phyloP scores from a whole-genome alignment of 2,329 filamentous ascomycete species.

The Colletotrichum melonis region DNA sequence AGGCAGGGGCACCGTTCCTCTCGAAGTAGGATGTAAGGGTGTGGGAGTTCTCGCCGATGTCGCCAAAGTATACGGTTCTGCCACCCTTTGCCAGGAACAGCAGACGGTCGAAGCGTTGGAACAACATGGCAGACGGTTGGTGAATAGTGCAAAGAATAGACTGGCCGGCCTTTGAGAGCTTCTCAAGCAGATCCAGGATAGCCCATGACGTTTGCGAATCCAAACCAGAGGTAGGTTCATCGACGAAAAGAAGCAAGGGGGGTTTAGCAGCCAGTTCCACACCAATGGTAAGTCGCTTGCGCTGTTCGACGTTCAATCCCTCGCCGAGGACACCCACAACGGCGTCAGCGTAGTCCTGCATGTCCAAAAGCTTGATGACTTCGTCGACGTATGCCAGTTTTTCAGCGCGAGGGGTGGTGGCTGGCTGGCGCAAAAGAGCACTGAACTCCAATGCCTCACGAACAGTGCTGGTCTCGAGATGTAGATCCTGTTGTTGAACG shows the following conservation, averaged over 20 bases:
- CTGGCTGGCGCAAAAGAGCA: slow-evolving; percentile 74
- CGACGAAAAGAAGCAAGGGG: slow-evolving; percentile 77
- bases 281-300: slow-evolving; percentile 76
- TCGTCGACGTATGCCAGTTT: slow-evolving; percentile 45
- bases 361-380: slow-evolving; percentile 48
- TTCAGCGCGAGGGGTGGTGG: slow-evolving; percentile 55
- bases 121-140: slow-evolving; percentile 38
- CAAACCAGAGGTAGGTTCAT: slow-evolving; percentile 81
- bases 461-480: slow-evolving; percentile 51
- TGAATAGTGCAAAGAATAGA: slow-evolving; percentile 49
- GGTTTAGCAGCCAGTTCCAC: slow-evolving; percentile 82
- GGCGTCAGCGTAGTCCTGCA: slow-evolving; percentile 75
- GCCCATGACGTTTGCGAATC: slow-evolving; percentile 82
- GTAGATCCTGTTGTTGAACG: slow-evolving; percentile 72
- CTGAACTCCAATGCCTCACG: slow-evolving; percentile 75
- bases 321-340: slow-evolving; percentile 76
- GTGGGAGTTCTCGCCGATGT: slow-evolving; percentile 61
- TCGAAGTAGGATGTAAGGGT: slow-evolving; percentile 64
- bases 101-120: slow-evolving; percentile 38
- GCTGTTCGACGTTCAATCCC: slow-evolving; percentile 55
- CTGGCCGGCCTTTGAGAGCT: slow-evolving; percentile 64
- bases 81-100: slow-evolving; percentile 37
- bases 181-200: slow-evolving; percentile 77
- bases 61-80: slow-evolving; percentile 64
- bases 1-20: slow-evolving; percentile 58